A percentile compares a stretch with the other conserved stretches of the same genome.
phyloP scores from a whole-genome alignment of 352 stramenopile species.

The Lagenidium giganteum region DNA sequence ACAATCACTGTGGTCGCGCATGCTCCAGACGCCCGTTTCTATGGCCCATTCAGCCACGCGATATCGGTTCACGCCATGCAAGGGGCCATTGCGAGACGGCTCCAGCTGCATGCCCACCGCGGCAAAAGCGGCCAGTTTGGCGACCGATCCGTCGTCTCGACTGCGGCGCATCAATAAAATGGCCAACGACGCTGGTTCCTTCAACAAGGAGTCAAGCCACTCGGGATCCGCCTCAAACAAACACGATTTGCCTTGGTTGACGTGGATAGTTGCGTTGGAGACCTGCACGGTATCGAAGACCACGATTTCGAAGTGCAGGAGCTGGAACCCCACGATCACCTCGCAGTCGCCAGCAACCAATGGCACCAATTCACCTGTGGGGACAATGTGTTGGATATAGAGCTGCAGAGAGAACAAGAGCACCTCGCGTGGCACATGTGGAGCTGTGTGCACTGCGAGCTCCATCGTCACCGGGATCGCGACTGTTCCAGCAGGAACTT shows the following conservation, averaged over 20 bases:
- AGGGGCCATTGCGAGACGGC: not conserved
- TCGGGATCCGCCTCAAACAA: slow-evolving; percentile 34
- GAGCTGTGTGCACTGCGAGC: too few species aligned
- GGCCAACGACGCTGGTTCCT: too few species aligned
- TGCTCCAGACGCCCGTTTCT: slow-evolving; percentile 25
- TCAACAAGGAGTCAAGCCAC: too few species aligned
- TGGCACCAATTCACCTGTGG: not conserved
- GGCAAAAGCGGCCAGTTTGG: too few species aligned
- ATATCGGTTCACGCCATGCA: slow-evolving; percentile 12
- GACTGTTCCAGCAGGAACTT: too few species aligned
- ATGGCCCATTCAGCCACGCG: slow-evolving; percentile 41
- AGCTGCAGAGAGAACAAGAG: slow-evolving; percentile 46
- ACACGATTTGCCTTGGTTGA: slow-evolving; percentile 40
- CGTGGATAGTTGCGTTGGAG: slow-evolving; percentile 1
- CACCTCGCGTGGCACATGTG: too few species aligned
- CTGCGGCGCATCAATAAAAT: too few species aligned
- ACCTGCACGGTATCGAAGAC: slow-evolving; percentile 22
- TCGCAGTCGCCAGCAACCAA: not conserved
- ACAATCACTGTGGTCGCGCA: slow-evolving; percentile 22
- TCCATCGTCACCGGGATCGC: too few species aligned
- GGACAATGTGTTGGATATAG: slow-evolving; percentile 22
- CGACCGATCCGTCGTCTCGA: too few species aligned
- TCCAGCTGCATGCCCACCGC: too few species aligned
- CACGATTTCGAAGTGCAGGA: slow-evolving; percentile 49
- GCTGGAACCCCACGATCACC: slow-evolving; percentile 34